A percentile compares a stretch with the other conserved stretches of the same genome.
Conservation (phyloP, 2,329 filamentous ascomycete genomes). For the Chaetomium olivaceum region DNA sequence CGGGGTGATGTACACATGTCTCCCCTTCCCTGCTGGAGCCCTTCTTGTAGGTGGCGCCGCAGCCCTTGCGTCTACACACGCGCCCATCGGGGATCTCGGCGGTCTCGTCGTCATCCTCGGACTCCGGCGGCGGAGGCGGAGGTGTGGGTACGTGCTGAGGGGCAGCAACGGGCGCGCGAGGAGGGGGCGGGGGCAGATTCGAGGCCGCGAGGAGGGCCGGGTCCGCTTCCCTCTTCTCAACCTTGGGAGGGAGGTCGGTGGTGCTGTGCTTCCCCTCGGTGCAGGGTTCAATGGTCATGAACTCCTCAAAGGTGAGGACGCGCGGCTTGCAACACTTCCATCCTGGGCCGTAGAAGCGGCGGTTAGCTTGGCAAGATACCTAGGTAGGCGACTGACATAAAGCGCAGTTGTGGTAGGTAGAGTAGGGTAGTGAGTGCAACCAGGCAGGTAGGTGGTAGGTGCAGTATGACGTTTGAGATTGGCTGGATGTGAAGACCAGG, state of each 20-base stretch:
- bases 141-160: conserved; percentile 49
- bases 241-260: conserved; percentile 67
- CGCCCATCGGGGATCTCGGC: conserved; percentile 72
- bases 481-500: conserved; percentile 25
- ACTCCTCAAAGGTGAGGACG: conserved; percentile 97
- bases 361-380: conserved; percentile 16
- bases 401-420: conserved; percentile 8
- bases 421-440: not conserved
- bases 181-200: conserved; percentile 44
- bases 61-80: conserved; percentile 76
- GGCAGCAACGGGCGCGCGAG: conserved; percentile 45
- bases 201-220: conserved; percentile 51
- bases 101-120: conserved; percentile 81
- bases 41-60: conserved; percentile 65
- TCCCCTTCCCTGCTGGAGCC: conserved; percentile 65
- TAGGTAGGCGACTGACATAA: not conserved
- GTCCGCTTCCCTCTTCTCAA: conserved; percentile 58
- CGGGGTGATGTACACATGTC: conserved; percentile 85
- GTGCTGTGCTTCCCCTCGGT: conserved; percentile 91
- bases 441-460: too few relatives aligned
- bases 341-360: conserved; percentile 53
- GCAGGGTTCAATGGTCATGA: conserved; percentile 88
- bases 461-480: conserved; percentile 11
- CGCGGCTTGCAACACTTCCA: conserved; percentile 99
- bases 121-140: conserved; percentile 68